Percentiles rank a stretch among this genome's conserved stretches.
These are phyloP conservation scores for Monosporascus sp. DNA, from an alignment of 2,329 filamentous ascomycete species.

Conservation along the genomic window DNA sequence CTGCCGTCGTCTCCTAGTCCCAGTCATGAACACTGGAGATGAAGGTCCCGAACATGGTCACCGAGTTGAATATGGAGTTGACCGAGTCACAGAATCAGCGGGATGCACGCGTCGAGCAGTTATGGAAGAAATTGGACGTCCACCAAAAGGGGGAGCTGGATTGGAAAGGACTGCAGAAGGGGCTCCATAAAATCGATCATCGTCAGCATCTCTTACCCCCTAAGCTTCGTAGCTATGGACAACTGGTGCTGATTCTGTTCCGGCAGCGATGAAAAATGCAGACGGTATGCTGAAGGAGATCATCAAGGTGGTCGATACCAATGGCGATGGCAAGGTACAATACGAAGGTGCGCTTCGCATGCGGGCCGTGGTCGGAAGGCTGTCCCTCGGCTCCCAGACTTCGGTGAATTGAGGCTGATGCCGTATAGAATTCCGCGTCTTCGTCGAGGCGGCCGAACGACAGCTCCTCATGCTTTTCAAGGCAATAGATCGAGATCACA, in stretches of 20 bases:
- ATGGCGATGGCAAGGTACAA: slow-evolving; percentile 83
- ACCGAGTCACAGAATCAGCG: slow-evolving; percentile 72
- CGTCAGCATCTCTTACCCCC: slow-evolving; percentile 51
- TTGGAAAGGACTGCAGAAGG: slow-evolving; percentile 76
- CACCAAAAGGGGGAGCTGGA: slow-evolving; percentile 75
- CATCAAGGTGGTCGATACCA: slow-evolving; percentile 76
- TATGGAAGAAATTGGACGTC: slow-evolving; percentile 81
- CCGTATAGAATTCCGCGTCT: slow-evolving; percentile 73
- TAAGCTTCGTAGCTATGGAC: slow-evolving; percentile 2
- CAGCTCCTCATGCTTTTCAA: slow-evolving; percentile 79
- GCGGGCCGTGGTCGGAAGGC: too few species aligned
- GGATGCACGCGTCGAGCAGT: slow-evolving; percentile 73
- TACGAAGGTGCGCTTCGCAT: slow-evolving; percentile 60
- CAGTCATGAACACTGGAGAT: slow-evolving; percentile 39
- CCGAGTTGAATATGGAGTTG: slow-evolving; percentile 58
- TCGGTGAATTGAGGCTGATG: slow-evolving; percentile 6
- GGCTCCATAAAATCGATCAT: slow-evolving; percentile 84
- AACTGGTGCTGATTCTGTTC: slow-evolving; percentile 9
- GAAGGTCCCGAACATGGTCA: slow-evolving; percentile 45
- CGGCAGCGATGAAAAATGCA: slow-evolving; percentile 78
- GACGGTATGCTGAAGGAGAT: slow-evolving; percentile 78
- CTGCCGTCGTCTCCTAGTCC: slow-evolving; percentile 15
- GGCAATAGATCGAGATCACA: slow-evolving; percentile 77
- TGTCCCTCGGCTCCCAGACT: slow-evolving; percentile 1
- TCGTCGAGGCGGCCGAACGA: slow-evolving; percentile 81